Evolutionary conservation across 1,139 yeast species (phyloP).

Genomic region (Eremothecium coryli): DNA sequence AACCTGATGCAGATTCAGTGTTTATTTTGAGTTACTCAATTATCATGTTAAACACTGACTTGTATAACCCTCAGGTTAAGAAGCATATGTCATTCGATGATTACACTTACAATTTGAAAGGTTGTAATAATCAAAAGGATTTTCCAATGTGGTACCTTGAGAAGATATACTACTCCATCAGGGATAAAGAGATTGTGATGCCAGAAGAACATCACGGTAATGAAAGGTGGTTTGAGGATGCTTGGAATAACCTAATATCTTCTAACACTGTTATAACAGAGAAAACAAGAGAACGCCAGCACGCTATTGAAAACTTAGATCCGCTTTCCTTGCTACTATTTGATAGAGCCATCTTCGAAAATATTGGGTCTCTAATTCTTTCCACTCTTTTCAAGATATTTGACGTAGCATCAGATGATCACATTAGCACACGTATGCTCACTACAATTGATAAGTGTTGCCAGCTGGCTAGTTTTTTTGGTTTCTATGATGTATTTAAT

Average conservation of each 20-base stretch:
- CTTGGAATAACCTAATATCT: slow-evolving; percentile 79
- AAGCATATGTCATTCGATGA: slow-evolving; percentile 83
- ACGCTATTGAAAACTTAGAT: slow-evolving; percentile 23
- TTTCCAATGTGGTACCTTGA: slow-evolving; percentile 82
- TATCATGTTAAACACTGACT: slow-evolving; percentile 69
- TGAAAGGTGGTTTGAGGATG: slow-evolving; percentile 83
- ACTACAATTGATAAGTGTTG: slow-evolving; percentile 82
- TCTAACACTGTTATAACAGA: slow-evolving; percentile 34
- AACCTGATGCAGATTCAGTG: slow-evolving; percentile 65
- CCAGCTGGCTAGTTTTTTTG: slow-evolving; percentile 59
- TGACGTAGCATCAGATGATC: slow-evolving; percentile 84
- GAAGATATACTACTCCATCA: slow-evolving; percentile 70
- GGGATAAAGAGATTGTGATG: slow-evolving; percentile 85
- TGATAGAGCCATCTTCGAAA: slow-evolving; percentile 62
- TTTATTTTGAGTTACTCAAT: slow-evolving; percentile 66
- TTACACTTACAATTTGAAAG: slow-evolving; percentile 70
- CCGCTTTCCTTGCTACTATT: slow-evolving; percentile 36
- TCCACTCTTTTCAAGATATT: slow-evolving; percentile 68
- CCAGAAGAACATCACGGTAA: slow-evolving; percentile 92
- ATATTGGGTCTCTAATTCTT: slow-evolving; percentile 52
- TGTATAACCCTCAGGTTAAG: slow-evolving; percentile 70
- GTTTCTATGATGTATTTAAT: slow-evolving; percentile 50
- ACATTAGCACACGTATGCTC: slow-evolving; percentile 76
- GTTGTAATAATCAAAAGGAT: slow-evolving; percentile 63
- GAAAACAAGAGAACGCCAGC: slow-evolving; percentile 17